Base-by-base conservation (phyloP, 371 early-diverging fungal genomes). In the Mucor circinelloides region DNA sequence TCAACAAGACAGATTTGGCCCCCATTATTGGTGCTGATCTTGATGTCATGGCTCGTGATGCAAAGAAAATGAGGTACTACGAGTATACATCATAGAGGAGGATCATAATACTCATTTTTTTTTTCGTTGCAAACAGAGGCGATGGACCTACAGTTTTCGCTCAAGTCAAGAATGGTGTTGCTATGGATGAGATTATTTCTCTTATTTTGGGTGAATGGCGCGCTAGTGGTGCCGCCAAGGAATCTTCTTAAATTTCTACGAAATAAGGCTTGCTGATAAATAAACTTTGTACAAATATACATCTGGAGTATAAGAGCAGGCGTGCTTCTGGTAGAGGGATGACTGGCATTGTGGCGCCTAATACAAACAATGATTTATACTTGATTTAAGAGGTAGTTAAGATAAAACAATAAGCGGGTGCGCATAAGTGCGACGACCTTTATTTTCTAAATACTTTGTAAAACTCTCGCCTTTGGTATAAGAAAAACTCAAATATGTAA, bases 1-100 rank as follows among this genome's bases (percentile, higher is more conserved):
- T 97, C 77, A 97, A 97, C 86, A 97, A 97, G 89, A 96, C 95
- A 4, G 97, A 97, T 76, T 77, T 97, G 46, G 97, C 97, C 9
- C 81, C 79, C 48, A 87, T 90, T 52, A 92, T 97, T 7, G 96
- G 96, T 23, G 95, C 96, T 10, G 94, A 96, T 63, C 82, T 97
- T 66, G 85, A 77, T 42, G 94, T 96, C 28, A 97, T 97, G 97
- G 89, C 86, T 17, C 86, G 94, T 54, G 97, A 97, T 76, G 91
- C 96, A n/a, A 85, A 86, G 65, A 87, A 90, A 71, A 96, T 97
- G 93, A 86, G 97, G 77, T 86, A 70, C 60, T 0, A 54, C 10
- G 23, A 31, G 34, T 58, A 12, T 19, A 23, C 7, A 48, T 2
- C 2, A 8, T 21, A 13, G 21, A n/a, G 27, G 23, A 21, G 17